Evolutionary conservation across 345 rosid species (phyloP).

Genomic region (Brassica cretica): DNA sequence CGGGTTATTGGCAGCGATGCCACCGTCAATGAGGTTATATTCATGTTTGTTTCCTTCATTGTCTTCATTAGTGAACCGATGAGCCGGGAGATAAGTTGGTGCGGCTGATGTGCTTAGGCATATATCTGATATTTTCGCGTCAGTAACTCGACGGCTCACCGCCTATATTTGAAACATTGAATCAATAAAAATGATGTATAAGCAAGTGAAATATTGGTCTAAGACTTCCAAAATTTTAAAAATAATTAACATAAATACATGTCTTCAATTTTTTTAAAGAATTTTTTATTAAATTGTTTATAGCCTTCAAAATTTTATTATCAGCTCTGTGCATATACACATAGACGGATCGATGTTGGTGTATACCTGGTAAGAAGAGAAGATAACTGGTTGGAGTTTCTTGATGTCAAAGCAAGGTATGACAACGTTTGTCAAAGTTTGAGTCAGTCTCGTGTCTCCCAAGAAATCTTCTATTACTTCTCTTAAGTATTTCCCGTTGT

Average conservation of each 20-base stretch:
- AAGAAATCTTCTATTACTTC: slow-evolving; percentile 37
- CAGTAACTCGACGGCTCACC: slow-evolving; percentile 21
- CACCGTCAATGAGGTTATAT: slow-evolving; percentile 81
- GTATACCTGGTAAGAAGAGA: slow-evolving; percentile 64
- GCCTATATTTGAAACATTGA: slow-evolving; percentile 36
- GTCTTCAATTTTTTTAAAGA: background rate
- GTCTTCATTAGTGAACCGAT: slow-evolving; percentile 55
- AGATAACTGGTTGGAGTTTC: slow-evolving; percentile 67
- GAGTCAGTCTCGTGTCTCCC: slow-evolving; percentile 47
- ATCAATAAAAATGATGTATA: background rate
- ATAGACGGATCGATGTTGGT: background rate
- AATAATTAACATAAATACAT: no score
- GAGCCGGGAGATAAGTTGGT: slow-evolving; percentile 68
- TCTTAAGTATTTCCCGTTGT: slow-evolving; percentile 60
- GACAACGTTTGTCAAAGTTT: slow-evolving; percentile 61
- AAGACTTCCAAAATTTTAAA: background rate
- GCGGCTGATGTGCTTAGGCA: slow-evolving; percentile 76
- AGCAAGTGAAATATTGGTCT: background rate
- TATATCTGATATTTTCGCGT: slow-evolving; percentile 63
- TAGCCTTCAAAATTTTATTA: background rate
- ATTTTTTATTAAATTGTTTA: no score
- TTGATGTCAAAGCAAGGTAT: slow-evolving; percentile 77
- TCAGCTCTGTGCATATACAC: background rate
- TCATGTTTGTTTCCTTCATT: slow-evolving; percentile 39
- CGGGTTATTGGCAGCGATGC: slow-evolving; percentile 68